phyloP scores from a whole-genome alignment of 305 asterid species.

The Fraxinus floribunda region DNA sequence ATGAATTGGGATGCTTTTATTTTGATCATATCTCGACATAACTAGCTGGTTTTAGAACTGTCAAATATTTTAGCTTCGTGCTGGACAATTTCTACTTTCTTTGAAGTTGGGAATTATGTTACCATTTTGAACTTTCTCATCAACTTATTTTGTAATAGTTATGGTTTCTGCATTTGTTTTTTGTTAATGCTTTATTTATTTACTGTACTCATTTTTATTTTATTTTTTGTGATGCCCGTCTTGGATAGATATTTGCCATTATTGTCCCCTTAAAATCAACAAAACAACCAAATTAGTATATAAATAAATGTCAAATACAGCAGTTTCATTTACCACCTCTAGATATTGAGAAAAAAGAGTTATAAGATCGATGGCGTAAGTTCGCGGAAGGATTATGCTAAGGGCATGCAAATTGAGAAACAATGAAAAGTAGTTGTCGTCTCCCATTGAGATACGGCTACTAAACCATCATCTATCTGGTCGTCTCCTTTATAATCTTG shows the following conservation, averaged over 20 bases:
- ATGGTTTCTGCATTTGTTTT: neutral
- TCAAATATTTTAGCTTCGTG: neutral
- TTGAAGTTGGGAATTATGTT: neutral
- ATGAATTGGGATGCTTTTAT: neutral
- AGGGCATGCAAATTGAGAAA: neutral
- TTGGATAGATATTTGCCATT: neutral
- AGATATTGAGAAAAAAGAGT: neutral
- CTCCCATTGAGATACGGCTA: neutral
- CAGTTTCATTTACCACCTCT: neutral
- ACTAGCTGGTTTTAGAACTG: neutral
- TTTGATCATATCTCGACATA: neutral
- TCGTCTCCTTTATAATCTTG: neutral
- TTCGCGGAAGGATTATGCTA: neutral
- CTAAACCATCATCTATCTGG: constrained; percentile 2
- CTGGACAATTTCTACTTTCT: neutral
- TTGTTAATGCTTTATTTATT: neutral
- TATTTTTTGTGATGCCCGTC: neutral
- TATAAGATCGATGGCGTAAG: neutral
- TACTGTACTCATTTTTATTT: neutral
- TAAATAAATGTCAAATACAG: neutral
- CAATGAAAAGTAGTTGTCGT: neutral
- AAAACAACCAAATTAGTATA: neutral
- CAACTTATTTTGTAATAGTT: neutral
- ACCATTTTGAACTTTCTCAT: neutral
- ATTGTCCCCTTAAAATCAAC: neutral